These are phyloP conservation scores for Backusella mclennaniae DNA, from an alignment of 192 early-diverging fungal species.

Conservation along the genomic window DNA sequence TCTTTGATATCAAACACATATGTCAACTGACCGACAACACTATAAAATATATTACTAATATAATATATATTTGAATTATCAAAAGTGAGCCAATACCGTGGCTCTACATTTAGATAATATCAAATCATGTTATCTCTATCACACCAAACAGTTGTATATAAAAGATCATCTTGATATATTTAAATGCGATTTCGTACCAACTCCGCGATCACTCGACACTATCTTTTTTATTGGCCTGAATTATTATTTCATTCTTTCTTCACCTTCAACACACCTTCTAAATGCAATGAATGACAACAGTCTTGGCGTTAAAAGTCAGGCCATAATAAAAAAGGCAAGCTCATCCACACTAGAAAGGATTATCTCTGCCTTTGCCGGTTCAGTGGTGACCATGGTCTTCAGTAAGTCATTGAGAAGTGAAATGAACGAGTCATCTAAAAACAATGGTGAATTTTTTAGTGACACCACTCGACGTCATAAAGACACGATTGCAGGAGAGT, in stretches of 20 bases:
- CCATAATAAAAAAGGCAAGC: background rate
- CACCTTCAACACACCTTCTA: background rate
- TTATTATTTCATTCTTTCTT: background rate
- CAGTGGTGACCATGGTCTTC: conserved; percentile 77
- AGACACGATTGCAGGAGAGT: conserved; percentile 72
- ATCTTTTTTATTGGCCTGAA: background rate
- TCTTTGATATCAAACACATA: no score
- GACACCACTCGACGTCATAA: conserved; percentile 89
- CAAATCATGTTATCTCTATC: no score
- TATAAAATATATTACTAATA: no score
- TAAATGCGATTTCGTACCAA: no score
- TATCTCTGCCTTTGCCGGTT: conserved; percentile 80
- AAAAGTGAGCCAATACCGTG: no score
- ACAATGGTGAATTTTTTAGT: conserved; percentile 39
- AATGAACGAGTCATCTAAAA: conserved; percentile 26
- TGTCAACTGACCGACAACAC: no score
- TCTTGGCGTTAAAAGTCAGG: background rate
- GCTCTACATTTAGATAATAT: no score
- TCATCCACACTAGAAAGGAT: conserved; percentile 61
- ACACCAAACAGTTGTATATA: no score
- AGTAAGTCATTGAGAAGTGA: conserved; percentile 45
- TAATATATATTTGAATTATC: no score
- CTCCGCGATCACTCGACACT: no score
- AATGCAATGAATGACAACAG: background rate
- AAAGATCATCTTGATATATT: no score